phyloP scores from a whole-genome alignment of 1,284 basidiomycete genomes.

The Gymnopus androsaceus region DNA sequence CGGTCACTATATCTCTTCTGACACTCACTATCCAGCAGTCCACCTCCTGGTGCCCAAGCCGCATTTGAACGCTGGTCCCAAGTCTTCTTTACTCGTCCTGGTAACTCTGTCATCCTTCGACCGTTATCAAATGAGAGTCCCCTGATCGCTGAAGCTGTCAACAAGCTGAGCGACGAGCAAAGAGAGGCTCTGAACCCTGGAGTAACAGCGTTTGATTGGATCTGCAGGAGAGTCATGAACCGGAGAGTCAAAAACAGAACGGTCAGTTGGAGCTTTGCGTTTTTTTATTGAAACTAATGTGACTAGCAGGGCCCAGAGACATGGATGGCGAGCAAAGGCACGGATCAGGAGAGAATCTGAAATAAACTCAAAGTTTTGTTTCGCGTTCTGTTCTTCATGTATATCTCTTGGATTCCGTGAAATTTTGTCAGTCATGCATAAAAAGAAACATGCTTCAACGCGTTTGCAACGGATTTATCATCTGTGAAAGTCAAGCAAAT shows the following conservation, averaged over 20 bases:
- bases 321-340: too few species aligned
- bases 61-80: conserved; percentile 56
- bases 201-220: conserved; percentile 43
- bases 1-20: conserved; percentile 45
- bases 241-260: conserved; percentile 45
- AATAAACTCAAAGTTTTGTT: too few species aligned
- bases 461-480: too few species aligned
- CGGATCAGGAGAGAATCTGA: too few species aligned
- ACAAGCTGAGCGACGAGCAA: conserved; percentile 19
- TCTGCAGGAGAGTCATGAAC: conserved; percentile 42
- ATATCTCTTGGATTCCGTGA: too few species aligned
- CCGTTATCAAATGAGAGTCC: conserved; percentile 52
- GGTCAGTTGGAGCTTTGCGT: too few species aligned
- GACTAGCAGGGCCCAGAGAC: too few species aligned
- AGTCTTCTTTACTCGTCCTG: conserved; percentile 64
- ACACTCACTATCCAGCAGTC: conserved; percentile 31
- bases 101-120: conserved; percentile 47
- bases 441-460: too few species aligned
- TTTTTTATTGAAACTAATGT: too few species aligned
- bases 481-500: too few species aligned
- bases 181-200: conserved; percentile 25
- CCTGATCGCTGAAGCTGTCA: conserved; percentile 43
- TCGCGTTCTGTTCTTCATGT: too few species aligned
- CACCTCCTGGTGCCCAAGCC: conserved; percentile 43
- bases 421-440: too few species aligned